phyloP scores from a whole-genome alignment of 2,329 filamentous ascomycete genomes.

The Aureobasidium pullulans region DNA sequence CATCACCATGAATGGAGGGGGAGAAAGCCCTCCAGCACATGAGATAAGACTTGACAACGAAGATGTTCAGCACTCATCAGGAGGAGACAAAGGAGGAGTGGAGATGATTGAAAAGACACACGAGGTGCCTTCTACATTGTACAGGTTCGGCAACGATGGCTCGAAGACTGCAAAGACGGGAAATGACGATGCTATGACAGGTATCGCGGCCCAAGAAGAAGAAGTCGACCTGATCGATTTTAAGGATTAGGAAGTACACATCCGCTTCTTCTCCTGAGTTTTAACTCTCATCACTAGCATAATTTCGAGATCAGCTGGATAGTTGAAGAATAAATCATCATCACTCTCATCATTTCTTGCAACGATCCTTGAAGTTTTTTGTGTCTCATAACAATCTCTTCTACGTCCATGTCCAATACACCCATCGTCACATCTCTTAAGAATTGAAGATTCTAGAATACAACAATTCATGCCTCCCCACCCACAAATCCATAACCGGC shows the following conservation, averaged over 20 bases:
- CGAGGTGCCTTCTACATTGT: background rate
- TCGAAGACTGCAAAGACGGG: background rate
- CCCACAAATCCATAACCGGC: slow-evolving; percentile 74
- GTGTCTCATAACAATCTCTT: too few species aligned
- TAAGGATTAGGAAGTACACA: background rate
- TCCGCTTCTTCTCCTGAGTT: background rate
- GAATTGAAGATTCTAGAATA: slow-evolving; percentile 87
- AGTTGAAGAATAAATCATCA: background rate
- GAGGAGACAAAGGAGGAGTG: slow-evolving; percentile 2
- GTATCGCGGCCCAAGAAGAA: background rate
- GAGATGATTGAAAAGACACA: slow-evolving; percentile 23
- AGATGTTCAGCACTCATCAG: background rate
- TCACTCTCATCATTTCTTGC: background rate
- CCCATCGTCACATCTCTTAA: slow-evolving; percentile 29
- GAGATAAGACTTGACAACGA: slow-evolving; percentile 14
- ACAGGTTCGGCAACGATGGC: background rate
- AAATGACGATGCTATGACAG: slow-evolving; percentile 7
- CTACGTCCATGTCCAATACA: too few species aligned
- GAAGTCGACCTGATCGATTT: slow-evolving; percentile 9
- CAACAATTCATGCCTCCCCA: slow-evolving; percentile 72
- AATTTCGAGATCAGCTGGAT: background rate
- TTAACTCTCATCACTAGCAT: background rate
- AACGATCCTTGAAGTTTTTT: background rate
- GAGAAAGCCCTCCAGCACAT: slow-evolving; percentile 14
- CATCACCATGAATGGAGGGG: background rate